phyloP scores from a whole-genome alignment of 768 basidiomycete species.

The Coprinopsis cinerea region DNA sequence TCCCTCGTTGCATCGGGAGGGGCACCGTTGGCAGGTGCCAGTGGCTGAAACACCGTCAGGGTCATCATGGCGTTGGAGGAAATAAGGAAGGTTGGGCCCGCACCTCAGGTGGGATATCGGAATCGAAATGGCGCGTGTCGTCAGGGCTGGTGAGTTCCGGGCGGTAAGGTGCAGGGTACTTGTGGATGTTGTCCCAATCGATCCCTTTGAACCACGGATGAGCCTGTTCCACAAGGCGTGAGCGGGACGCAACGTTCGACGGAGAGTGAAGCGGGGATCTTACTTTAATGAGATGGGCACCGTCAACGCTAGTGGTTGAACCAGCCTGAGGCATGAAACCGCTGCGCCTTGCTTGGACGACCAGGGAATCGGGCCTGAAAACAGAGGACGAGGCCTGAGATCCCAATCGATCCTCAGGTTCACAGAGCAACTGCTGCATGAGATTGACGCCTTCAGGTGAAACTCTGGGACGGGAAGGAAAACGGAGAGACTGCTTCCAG shows the following conservation, averaged over 20 bases:
- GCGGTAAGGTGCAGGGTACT: constrained; percentile 79
- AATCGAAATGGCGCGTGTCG: constrained; percentile 93
- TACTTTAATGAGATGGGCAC: constrained; percentile 89
- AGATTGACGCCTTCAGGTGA: constrained; percentile 84
- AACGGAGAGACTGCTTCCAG: constrained; percentile 86
- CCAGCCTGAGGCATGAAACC: constrained; percentile 54
- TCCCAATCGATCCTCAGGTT: constrained; percentile 91
- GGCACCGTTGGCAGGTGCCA: constrained; percentile 83
- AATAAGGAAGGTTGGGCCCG: constrained; percentile 23
- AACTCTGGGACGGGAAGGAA: constrained; percentile 76
- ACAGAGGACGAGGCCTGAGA: constrained; percentile 64
- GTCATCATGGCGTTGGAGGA: constrained; percentile 17
- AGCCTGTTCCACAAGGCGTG: constrained; percentile 36
- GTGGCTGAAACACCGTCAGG: constrained; percentile 54
- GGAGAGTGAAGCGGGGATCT: constrained; percentile 2
- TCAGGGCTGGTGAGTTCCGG: constrained; percentile 78
- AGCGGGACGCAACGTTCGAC: not conserved
- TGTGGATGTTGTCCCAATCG: constrained; percentile 85
- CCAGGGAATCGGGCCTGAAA: constrained; percentile 71
- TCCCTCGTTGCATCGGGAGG: constrained; percentile 83
- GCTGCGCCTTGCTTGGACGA: constrained; percentile 69
- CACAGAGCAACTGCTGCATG: constrained; percentile 87
- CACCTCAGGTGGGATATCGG: constrained; percentile 90
- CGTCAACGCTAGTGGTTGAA: constrained; percentile 57
- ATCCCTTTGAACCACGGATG: constrained; percentile 91